Evolutionary conservation across 768 basidiomycete genomes (phyloP).

Genomic region (Dentipellis fragilis): DNA sequence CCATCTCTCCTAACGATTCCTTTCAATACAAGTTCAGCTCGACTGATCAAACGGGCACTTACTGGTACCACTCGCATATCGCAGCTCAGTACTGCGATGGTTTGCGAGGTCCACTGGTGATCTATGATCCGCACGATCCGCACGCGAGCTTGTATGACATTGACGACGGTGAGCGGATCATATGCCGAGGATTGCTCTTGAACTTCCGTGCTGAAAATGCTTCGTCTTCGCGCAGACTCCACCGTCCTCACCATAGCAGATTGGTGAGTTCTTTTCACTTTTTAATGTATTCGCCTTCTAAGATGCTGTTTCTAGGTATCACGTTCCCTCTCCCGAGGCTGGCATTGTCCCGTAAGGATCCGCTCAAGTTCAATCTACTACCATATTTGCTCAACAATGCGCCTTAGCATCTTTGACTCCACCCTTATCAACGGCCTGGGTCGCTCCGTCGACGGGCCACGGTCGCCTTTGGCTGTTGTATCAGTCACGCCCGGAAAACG

Average conservation of each 20-base stretch:
- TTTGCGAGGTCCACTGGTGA: slow-evolving; percentile 36
- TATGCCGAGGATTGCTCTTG: no score
- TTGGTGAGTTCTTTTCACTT: slow-evolving; percentile 30
- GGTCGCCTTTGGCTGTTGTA: slow-evolving; percentile 26
- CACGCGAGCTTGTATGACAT: slow-evolving; percentile 31
- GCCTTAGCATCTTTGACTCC: slow-evolving; percentile 19
- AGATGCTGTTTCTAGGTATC: no score
- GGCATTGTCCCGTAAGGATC: not conserved
- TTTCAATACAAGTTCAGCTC: slow-evolving; percentile 28
- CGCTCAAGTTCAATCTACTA: slow-evolving; percentile 17
- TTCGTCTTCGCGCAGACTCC: slow-evolving; percentile 19
- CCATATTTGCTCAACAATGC: not conserved
- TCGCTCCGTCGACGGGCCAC: slow-evolving; percentile 25
- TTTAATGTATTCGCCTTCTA: no score
- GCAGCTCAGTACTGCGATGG: slow-evolving; percentile 48
- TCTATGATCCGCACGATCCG: slow-evolving; percentile 29
- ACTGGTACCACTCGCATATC: slow-evolving; percentile 40
- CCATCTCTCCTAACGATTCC: slow-evolving; percentile 24
- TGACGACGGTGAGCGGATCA: slow-evolving; percentile 28
- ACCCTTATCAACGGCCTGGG: slow-evolving; percentile 38
- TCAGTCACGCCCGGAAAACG: slow-evolving; percentile 28
- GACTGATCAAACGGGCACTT: slow-evolving; percentile 25
- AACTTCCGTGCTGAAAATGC: no score
- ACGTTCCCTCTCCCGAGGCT: not conserved
- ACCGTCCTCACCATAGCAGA: slow-evolving; percentile 37